Conservation (phyloP, 2,329 filamentous ascomycete species). For the Colletotrichum higginsianum region DNA sequence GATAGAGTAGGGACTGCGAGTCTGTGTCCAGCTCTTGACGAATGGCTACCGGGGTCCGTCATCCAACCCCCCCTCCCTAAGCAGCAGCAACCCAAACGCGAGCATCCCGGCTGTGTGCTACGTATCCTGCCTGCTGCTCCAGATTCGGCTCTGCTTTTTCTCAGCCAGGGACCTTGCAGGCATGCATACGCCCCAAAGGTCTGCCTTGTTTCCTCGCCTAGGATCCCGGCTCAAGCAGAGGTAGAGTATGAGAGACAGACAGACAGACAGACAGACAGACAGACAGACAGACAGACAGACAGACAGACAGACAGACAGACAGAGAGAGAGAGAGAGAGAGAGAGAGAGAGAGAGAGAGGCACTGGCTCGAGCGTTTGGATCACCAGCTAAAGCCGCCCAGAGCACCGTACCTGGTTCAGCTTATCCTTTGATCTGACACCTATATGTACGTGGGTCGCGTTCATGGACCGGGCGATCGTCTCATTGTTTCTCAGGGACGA, state of each 20-base stretch:
- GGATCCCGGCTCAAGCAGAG: conserved; percentile 1
- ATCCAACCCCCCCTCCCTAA: not conserved
- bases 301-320: too few relatives aligned
- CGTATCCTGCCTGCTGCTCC: conserved; percentile 29
- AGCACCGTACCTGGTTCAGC: conserved; percentile 36
- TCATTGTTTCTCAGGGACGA: conserved; percentile 44
- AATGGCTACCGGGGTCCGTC: conserved; percentile 16
- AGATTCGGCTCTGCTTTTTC: conserved; percentile 26
- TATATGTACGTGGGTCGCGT: conserved; percentile 39
- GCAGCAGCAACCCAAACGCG: conserved; percentile 21
- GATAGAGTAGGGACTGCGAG: conserved; percentile 34
- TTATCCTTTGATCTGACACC: conserved; percentile 35
- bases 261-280: not conserved
- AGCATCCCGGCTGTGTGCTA: conserved; percentile 22
- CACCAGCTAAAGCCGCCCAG: conserved; percentile 25
- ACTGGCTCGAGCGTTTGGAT: conserved; percentile 38
- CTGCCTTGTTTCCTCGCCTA: conserved; percentile 18
- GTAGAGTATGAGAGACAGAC: not conserved
- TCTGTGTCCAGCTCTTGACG: conserved; percentile 21
- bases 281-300: not conserved
- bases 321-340: not conserved
- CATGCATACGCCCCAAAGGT: conserved; percentile 13
- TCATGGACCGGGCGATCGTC: conserved; percentile 42
- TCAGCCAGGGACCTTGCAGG: conserved; percentile 6
- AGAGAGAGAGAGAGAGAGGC: not conserved